A percentile compares a stretch with the other conserved stretches of the same genome.
Conservation (phyloP, 768 basidiomycete genomes). For the Russula sp. region DNA sequence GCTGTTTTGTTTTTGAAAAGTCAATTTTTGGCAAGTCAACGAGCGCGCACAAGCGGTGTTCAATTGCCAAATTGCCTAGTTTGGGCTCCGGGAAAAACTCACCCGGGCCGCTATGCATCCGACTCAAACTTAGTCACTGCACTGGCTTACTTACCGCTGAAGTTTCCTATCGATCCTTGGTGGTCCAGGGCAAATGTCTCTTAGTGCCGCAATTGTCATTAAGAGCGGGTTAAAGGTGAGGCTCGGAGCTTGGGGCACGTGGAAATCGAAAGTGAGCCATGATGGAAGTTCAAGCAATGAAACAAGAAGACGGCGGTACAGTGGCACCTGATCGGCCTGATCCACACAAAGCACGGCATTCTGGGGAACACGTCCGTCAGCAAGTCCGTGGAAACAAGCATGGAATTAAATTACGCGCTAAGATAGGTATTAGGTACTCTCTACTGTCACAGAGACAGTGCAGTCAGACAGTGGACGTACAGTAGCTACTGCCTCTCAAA, state of each 20-base stretch:
- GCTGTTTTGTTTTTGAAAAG: constrained; percentile 1
- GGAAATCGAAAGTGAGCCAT: not conserved
- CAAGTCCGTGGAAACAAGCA: constrained; percentile 18
- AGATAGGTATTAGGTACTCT: constrained; percentile 29
- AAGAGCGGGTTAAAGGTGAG: not conserved
- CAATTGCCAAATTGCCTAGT: too few species aligned
- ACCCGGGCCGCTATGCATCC: too few species aligned
- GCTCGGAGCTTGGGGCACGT: not conserved
- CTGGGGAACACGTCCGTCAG: constrained; percentile 24
- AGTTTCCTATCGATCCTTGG: too few species aligned
- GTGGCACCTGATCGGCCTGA: constrained; percentile 28
- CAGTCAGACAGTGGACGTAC: too few species aligned
- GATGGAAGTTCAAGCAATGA: constrained; percentile 15
- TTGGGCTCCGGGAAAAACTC: too few species aligned
- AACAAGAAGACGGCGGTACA: constrained; percentile 27
- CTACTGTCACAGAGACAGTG: constrained; percentile 28
- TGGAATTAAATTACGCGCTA: constrained; percentile 20
- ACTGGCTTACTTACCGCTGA: too few species aligned
- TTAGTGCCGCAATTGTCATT: constrained; percentile 15
- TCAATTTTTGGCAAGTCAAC: too few species aligned
- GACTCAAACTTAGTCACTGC: too few species aligned
- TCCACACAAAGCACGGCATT: constrained; percentile 13
- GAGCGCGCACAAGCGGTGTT: too few species aligned
- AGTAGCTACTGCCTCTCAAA: constrained; percentile 27
- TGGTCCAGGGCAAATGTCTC: too few species aligned